phyloP scores from a whole-genome alignment of 805 yeast genomes.

The Kuraishia ogatae region DNA sequence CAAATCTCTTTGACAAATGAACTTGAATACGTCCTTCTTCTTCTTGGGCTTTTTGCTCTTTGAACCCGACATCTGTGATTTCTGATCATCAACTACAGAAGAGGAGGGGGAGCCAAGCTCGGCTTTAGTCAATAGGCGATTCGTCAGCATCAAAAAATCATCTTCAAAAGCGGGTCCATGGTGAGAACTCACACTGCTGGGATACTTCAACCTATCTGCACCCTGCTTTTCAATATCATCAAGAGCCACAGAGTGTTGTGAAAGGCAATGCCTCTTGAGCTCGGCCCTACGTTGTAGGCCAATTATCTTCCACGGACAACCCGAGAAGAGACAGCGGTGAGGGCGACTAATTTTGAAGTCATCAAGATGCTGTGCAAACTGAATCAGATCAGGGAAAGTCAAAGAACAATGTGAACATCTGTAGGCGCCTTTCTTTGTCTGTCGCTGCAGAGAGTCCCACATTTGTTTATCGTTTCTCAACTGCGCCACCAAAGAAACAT shows the following conservation, averaged over 20 bases:
- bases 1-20: slow-evolving; percentile 11
- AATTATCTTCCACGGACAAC: slow-evolving; percentile 33
- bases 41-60: neutral
- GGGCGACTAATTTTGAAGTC: neutral
- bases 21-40: neutral
- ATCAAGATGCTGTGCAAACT: neutral
- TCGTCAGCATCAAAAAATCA: neutral
- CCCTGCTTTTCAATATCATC: slow-evolving; percentile 5
- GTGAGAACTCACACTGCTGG: neutral
- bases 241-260: slow-evolving; percentile 27
- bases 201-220: neutral
- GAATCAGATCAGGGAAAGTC: slow-evolving; percentile 31
- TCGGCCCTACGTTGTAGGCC: slow-evolving; percentile 42
- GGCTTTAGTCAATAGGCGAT: neutral
- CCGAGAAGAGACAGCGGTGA: neutral
- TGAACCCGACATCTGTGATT: slow-evolving; percentile 7
- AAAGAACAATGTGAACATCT: slow-evolving; percentile 39
- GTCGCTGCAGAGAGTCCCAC: slow-evolving; percentile 20
- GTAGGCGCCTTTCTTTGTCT: slow-evolving; percentile 33
- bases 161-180: neutral
- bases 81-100: slow-evolving; percentile 16
- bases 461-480: neutral
- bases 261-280: slow-evolving; percentile 38
- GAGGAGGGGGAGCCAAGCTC: neutral
- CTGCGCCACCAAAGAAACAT: neutral